Evolutionary conservation across 2,329 filamentous ascomycete genomes (phyloP), one percentile per base, ranked within the genome.

Genomic region (Monascus ruber): DNA sequence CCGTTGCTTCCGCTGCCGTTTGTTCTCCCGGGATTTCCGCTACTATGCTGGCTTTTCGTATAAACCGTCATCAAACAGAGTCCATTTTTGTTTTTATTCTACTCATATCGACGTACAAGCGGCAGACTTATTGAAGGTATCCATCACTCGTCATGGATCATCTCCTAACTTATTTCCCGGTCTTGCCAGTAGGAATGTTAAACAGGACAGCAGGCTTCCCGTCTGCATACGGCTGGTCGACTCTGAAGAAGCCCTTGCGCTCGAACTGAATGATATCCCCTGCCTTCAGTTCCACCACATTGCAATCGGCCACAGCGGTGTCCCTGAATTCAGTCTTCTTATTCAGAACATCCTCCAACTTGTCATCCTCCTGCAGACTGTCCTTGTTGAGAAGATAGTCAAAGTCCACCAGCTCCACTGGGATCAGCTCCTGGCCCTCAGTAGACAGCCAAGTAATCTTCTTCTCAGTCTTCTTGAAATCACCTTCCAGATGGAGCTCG

Each of bases 311-410:
- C 38, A 85, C 60, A 1, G 83, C 85, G 47, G 82, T 75, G 38
- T 81, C 81, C 63, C 80, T 79, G 41, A 76, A 79, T 55, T 85
- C 80, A 0, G 86, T 94, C 39, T 79, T 70, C 24, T 78, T 74
- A 59, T 81, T 94, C 44, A 96, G 63, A 60, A 81, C 91, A 49
- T 93, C 80, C 63, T 94, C 86, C 10, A 94, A 70, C 36, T 81
- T 74, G 54, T 95, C 89, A 2, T 91, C 83, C 60, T 91, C 83
- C 60, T 87, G 84, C 26, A 96, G 73, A 58, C 91, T 88, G 60
- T 96, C 89, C 73, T 95, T 96, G 43, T 83, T 93, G 57, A 96
- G 83, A 36, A 96, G 74, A 66, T 93, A 89, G 65, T 94, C 89
- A 60, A 95, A 96, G 51, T 95, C 87, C 65, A 88, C 89, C 7